Conservation (phyloP, 257 asterid genomes). For the Nicotiana otophora region DNA sequence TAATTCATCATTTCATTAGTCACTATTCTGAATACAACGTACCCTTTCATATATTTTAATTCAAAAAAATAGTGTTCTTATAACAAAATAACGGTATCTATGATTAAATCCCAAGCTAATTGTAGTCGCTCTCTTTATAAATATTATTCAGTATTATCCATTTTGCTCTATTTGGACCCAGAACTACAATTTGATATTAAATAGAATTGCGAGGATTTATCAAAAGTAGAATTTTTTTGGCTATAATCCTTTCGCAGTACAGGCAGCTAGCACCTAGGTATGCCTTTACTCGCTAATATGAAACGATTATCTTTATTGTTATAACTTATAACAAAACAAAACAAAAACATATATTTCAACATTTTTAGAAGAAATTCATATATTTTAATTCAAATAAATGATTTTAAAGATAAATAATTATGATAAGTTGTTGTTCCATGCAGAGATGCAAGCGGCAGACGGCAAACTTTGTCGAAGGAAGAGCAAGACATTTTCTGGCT, state of each 20-base stretch:
- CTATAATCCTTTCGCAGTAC: background rate
- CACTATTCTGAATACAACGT: background rate
- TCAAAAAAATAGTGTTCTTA: background rate
- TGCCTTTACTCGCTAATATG: too few relatives aligned
- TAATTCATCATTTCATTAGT: background rate
- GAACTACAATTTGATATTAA: background rate
- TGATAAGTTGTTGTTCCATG: background rate
- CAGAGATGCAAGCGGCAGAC: slow-evolving; percentile 3
- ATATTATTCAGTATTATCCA: background rate
- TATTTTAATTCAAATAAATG: background rate
- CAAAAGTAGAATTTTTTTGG: background rate
- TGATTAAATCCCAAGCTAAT: background rate
- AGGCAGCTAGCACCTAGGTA: background rate
- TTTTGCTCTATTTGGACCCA: background rate
- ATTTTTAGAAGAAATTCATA: background rate
- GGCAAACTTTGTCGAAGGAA: background rate
- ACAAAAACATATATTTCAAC: too few relatives aligned
- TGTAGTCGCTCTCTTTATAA: background rate
- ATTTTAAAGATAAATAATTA: background rate
- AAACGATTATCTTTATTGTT: too few relatives aligned
- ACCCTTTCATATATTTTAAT: background rate
- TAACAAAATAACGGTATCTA: background rate
- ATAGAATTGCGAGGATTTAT: background rate
- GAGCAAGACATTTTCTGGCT: background rate
- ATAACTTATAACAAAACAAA: too few relatives aligned